Base-by-base conservation (phyloP, 495 filamentous ascomycete species). In the Penicillium alfredii region DNA sequence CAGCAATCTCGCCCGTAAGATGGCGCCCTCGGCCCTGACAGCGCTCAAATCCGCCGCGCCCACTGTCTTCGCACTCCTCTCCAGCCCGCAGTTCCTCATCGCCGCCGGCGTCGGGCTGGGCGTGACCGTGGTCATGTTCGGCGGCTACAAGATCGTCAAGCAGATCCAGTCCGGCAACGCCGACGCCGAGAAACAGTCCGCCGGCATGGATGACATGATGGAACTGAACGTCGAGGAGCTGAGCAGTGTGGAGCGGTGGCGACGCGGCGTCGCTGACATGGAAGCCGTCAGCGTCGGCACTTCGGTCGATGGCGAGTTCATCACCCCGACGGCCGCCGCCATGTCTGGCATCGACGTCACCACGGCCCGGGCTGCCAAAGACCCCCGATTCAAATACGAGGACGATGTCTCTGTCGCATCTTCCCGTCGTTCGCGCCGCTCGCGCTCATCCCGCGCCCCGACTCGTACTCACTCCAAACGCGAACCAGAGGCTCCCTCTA, bases 71-170 rank as follows among this genome's bases (percentile, higher is more conserved):
- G 88, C 83, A 2, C 68, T 98, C n/a, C 74, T 98, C 2, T 77
- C 81, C 10, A 83, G 78, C 38, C 92, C 92, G 10, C 86, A 98
- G 53, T 98, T 98, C 54, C 69, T 94, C 21, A 94, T 98, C 44
- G 85, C 90, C 13, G 86, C 84, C 10, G 86, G 92, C 12, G 78
- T 96, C 15, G 88, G 84, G 0, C 77, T 93, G 0, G 89, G 88
- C 9, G 82, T 90, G 9, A 96, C 88, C 0, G 78, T 98, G 4
- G 82, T 98, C 47, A 88, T 92, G 64, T 80, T 98, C 35, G 92
- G 92, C 25, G 92, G 92, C 9, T 95, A 85, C 74, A 95, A 92
- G 68, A 95, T 98, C 52, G 79, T 98, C 64, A 93, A 94, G 69
- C 79, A 80, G 49, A 82, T 96, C 45, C 64, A 72, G 31, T 49